Evolutionary conservation across 2,329 filamentous ascomycete genomes (phyloP).

Genomic region (Amauroascus verrucosus): DNA sequence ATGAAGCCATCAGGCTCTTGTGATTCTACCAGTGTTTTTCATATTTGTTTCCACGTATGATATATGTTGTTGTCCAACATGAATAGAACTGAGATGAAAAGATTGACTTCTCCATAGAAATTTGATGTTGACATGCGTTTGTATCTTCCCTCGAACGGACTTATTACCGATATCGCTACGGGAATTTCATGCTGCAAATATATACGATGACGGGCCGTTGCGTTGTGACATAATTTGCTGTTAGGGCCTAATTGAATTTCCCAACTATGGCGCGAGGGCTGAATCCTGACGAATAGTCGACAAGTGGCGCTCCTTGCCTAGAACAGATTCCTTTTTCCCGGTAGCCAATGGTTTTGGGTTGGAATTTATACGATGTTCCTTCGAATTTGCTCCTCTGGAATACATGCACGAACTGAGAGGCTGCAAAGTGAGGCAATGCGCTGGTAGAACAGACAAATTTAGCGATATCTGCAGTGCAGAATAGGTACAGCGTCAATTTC

Average conservation of each 20-base stretch:
- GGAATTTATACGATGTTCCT: neutral
- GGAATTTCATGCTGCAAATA: neutral
- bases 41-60: neutral
- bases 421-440: neutral
- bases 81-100: neutral
- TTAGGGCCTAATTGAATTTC: neutral
- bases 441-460: neutral
- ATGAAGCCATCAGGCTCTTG: neutral
- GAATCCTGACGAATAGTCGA: neutral
- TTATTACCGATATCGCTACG: neutral
- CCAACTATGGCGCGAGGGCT: neutral
- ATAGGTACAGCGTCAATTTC: neutral
- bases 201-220: neutral
- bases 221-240: neutral
- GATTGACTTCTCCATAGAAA: neutral
- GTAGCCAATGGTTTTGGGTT: neutral
- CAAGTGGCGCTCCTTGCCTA: neutral
- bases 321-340: neutral
- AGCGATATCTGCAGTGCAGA: neutral
- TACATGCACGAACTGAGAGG: neutral
- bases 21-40: no score
- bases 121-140: neutral
- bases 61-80: neutral
- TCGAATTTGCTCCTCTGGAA: neutral
- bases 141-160: neutral